Evolutionary conservation across 257 asterid genomes (phyloP).

Genomic region (Penstemon davidsonii): DNA sequence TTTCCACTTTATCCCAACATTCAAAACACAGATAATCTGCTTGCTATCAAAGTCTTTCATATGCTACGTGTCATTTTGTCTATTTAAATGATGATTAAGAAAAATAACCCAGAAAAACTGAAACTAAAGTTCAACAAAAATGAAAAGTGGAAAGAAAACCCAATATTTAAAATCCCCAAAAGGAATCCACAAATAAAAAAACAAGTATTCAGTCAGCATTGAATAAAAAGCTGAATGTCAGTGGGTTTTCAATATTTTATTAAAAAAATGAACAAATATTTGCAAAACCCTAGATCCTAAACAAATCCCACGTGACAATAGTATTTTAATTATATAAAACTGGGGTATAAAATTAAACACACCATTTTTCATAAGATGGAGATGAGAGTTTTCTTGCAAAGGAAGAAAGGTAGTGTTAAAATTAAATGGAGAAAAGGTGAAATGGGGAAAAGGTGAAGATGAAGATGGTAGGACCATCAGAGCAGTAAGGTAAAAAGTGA

Average conservation of each 20-base stretch:
- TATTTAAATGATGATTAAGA: too few species aligned
- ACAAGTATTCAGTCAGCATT: background rate
- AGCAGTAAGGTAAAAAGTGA: background rate
- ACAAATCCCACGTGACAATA: conserved; percentile 3
- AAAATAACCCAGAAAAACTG: too few species aligned
- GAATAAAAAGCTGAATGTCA: background rate
- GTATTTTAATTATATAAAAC: background rate
- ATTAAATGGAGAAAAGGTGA: conserved; percentile 4
- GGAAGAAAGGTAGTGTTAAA: background rate
- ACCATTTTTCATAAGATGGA: background rate
- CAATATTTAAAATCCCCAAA: background rate
- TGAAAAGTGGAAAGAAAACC: background rate
- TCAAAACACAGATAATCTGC: too few species aligned
- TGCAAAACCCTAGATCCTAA: background rate
- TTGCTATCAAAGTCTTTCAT: too few species aligned
- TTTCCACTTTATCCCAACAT: too few species aligned
- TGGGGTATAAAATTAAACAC: background rate
- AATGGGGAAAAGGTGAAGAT: background rate
- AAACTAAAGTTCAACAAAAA: too few species aligned
- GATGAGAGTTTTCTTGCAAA: conserved; percentile 20
- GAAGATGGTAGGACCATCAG: background rate
- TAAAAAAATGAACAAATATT: background rate
- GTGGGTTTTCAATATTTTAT: background rate
- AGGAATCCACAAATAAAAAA: background rate
- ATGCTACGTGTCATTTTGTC: too few species aligned